Base-by-base conservation (phyloP, 2,329 filamentous ascomycete species). In the Colletotrichum brevisporum region DNA sequence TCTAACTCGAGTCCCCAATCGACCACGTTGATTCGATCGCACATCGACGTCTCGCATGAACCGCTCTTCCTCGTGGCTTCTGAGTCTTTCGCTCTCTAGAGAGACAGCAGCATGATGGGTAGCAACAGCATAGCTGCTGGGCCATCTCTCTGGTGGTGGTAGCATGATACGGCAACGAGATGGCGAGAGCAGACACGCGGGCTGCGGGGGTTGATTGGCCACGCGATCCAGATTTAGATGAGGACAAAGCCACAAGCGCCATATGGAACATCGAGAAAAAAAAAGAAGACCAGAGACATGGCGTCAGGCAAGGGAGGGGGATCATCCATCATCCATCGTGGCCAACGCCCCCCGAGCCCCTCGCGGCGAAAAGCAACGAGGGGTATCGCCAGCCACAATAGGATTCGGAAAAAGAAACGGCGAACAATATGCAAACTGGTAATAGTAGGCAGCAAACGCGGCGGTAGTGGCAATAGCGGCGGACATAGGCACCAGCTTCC, bases 191-290 rank as follows among this genome's bases (percentile, higher is more conserved):
- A 57, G 67, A 61, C 63, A 56, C 48, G 31, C 39, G 55, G 63
- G 45, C 62, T 61, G 55, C n/a, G 31, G 9, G 31, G 24, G 51
- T 18, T 55, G 56, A 69, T 69, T 69, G 62, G 67, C 43, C 51
- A 27, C 67, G 51, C 6, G 55, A 26, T 41, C 26, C 36, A 41
- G 36, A 51, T 65, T 43, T 52, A 61, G 66, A 61, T 57, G 51
- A 67, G 56, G 45, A 55, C 13, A 52, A 62, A 66, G 66, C 66
- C 55, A 69, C 66, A 61, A 69, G 62, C 55, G 66, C 62, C 16
- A 41, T 41, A 21, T 47, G 45, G 66, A 66, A 43, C 51, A 67
- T 26, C 18, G 51, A 31, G 51, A 66, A 52, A 63, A 69, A 69
- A 48, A 41, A 66, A 66, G 51, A 53, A 41, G 39, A 6, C 48